Evolutionary conservation across 257 asterid genomes (phyloP).

Genomic region (Salvia miltiorrhiza): DNA sequence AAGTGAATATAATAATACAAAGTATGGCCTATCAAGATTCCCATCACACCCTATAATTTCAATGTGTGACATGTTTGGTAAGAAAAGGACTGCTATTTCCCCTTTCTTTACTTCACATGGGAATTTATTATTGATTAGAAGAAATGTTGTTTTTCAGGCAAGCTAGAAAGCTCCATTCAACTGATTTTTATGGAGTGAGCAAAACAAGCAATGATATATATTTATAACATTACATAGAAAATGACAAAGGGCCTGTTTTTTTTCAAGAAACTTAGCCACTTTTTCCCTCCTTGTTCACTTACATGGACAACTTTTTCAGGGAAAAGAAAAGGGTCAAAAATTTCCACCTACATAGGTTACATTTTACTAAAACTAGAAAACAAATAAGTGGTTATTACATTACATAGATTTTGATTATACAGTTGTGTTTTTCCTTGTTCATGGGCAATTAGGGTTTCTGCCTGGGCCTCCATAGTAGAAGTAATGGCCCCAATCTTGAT

Average conservation of each 20-base stretch:
- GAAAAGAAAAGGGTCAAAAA: conserved; percentile 38
- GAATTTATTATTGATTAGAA: not conserved
- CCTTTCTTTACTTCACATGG: not conserved
- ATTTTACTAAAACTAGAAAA: conserved; percentile 27
- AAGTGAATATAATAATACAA: not conserved
- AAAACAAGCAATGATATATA: conserved; percentile 15
- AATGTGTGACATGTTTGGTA: conserved; percentile 17
- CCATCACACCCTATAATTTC: not conserved
- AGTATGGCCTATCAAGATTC: not conserved
- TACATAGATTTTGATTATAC: conserved; percentile 39
- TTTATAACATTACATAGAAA: conserved; percentile 31
- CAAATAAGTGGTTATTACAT: conserved; percentile 21
- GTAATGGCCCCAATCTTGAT: conserved; percentile 85
- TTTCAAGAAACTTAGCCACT: conserved; percentile 47
- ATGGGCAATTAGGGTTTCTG: conserved; percentile 71
- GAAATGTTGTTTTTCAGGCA: too few species aligned
- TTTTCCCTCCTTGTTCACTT: conserved; percentile 24
- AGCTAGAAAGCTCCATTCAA: conserved; percentile 25
- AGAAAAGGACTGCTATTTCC: conserved; percentile 15
- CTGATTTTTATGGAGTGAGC: not conserved
- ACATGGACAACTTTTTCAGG: conserved; percentile 32
- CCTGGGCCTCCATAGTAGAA: conserved; percentile 97
- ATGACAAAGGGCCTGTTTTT: conserved; percentile 46
- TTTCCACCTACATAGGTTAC: conserved; percentile 37
- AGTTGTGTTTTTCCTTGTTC: conserved; percentile 15